Percentiles rank a stretch among this genome's conserved stretches.
phyloP scores from a whole-genome alignment of 257 asterid species.

The Solanum clarkiae region DNA sequence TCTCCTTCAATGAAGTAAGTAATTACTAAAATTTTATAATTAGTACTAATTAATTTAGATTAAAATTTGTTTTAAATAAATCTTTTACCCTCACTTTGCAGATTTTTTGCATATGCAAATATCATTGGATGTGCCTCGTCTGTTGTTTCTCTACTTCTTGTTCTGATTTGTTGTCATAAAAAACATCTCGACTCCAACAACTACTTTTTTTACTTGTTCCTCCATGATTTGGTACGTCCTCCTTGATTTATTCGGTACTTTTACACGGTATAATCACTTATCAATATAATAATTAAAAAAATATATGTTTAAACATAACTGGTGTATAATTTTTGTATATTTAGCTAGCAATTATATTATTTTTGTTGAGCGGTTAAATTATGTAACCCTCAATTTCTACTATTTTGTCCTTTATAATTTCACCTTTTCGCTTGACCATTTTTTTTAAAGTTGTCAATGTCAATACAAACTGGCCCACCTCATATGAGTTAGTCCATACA shows the following conservation, averaged over 20 bases:
- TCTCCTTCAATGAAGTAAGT: conserved; percentile 50
- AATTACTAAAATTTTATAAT: background rate
- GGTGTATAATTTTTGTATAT: too few species aligned
- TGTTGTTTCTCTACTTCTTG: conserved; percentile 18
- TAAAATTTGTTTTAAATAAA: background rate
- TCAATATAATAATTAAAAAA: too few species aligned
- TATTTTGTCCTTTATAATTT: background rate
- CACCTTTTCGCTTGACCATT: background rate
- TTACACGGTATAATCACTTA: too few species aligned
- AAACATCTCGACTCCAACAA: conserved; percentile 10
- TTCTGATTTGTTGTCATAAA: conserved; percentile 4
- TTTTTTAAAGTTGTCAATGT: background rate
- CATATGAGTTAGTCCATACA: too few species aligned
- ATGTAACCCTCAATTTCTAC: background rate
- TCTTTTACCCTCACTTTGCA: background rate
- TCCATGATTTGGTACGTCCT: conserved; percentile 53
- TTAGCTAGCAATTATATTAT: too few species aligned
- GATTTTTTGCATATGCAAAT: conserved; percentile 54
- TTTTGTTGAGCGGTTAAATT: background rate
- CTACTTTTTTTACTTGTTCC: conserved; percentile 42
- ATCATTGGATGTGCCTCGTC: conserved; percentile 27
- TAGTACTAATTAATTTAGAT: background rate
- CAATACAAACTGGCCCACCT: too few species aligned
- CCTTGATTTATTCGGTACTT: background rate
- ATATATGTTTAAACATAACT: too few species aligned